Evolutionary conservation across 2,329 filamentous ascomycete genomes (phyloP).

Genomic region (Neonectria magnoliae): DNA sequence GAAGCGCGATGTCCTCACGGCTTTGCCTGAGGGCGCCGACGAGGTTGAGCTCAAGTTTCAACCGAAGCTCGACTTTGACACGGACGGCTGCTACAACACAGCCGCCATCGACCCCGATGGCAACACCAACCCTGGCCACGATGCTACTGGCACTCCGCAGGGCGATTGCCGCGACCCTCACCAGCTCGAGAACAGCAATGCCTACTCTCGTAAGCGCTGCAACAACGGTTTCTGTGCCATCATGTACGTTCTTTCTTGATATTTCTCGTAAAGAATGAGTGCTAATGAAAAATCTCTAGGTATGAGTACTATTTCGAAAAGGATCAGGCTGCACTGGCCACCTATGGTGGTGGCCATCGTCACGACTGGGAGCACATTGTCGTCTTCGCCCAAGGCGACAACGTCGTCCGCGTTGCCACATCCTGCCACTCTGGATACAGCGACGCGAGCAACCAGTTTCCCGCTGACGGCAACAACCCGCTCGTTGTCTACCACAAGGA

Average conservation of each 20-base stretch:
- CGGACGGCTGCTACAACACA: slow-evolving; percentile 56
- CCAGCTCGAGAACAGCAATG: slow-evolving; percentile 46
- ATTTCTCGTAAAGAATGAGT: too few species aligned
- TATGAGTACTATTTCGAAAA: slow-evolving; percentile 56
- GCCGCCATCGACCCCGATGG: slow-evolving; percentile 55
- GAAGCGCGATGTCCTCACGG: slow-evolving; percentile 42
- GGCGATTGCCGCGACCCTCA: slow-evolving; percentile 44
- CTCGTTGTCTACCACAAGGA: slow-evolving; percentile 47
- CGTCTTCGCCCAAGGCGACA: slow-evolving; percentile 44
- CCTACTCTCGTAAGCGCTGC: slow-evolving; percentile 46
- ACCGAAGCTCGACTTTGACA: slow-evolving; percentile 52
- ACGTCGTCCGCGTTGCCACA: slow-evolving; percentile 41
- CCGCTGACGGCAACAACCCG: slow-evolving; percentile 32
- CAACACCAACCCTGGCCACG: slow-evolving; percentile 42
- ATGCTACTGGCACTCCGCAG: slow-evolving; percentile 42
- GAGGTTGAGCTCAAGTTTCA: slow-evolving; percentile 49
- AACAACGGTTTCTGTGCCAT: slow-evolving; percentile 48
- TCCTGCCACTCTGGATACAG: slow-evolving; percentile 43
- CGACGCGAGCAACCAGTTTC: slow-evolving; percentile 36
- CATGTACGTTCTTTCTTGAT: slow-evolving; percentile 31
- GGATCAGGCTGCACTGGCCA: slow-evolving; percentile 49
- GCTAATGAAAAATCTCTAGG: slow-evolving; percentile 3
- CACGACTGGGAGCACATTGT: slow-evolving; percentile 56
- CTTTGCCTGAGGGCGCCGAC: slow-evolving; percentile 47
- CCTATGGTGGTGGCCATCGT: slow-evolving; percentile 48